A percentile compares a stretch with the other conserved stretches of the same genome.
phyloP scores from a whole-genome alignment of 2,329 filamentous ascomycete genomes.

The Colletotrichum plurivorum region DNA sequence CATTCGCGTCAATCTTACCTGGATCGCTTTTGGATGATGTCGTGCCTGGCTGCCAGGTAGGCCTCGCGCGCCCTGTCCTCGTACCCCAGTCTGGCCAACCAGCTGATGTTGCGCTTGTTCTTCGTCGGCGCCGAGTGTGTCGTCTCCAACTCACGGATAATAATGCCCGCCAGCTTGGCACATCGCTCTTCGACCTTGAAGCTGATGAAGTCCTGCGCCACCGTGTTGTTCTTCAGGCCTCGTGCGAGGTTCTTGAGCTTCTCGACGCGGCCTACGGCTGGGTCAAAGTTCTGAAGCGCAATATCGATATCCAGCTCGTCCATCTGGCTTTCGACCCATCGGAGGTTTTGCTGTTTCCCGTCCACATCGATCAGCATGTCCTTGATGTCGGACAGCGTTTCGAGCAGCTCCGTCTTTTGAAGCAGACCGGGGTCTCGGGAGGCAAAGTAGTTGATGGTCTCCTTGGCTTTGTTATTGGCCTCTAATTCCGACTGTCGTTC shows the following conservation, averaged over 20 bases:
- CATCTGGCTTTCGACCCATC: constrained; percentile 95
- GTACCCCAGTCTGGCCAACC: constrained; percentile 89
- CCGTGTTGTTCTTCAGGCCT: constrained; percentile 85
- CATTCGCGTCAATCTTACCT: constrained; percentile 68
- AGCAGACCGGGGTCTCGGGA: constrained; percentile 82
- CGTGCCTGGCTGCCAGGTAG: constrained; percentile 84
- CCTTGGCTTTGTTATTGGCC: constrained; percentile 85
- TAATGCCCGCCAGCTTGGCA: constrained; percentile 79
- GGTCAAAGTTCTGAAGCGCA: constrained; percentile 89
- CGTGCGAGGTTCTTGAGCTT: constrained; percentile 85
- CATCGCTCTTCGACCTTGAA: constrained; percentile 92
- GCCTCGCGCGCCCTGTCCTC: constrained; percentile 91
- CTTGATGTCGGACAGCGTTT: constrained; percentile 82
- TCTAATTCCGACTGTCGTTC: constrained; percentile 88
- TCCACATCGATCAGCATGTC: constrained; percentile 96
- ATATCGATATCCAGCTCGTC: constrained; percentile 98
- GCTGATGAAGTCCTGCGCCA: constrained; percentile 92
- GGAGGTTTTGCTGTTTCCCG: constrained; percentile 94
- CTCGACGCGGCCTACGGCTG: constrained; percentile 86
- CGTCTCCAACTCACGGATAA: constrained; percentile 83
- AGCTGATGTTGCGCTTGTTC: constrained; percentile 85
- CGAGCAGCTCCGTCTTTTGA: constrained; percentile 84
- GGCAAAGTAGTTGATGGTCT: constrained; percentile 89
- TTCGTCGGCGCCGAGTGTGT: constrained; percentile 83
- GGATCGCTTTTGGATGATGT: constrained; percentile 84